These are phyloP conservation scores for Alternaria atra DNA, from an alignment of 2,329 filamentous ascomycete genomes.

Conservation along the genomic window DNA sequence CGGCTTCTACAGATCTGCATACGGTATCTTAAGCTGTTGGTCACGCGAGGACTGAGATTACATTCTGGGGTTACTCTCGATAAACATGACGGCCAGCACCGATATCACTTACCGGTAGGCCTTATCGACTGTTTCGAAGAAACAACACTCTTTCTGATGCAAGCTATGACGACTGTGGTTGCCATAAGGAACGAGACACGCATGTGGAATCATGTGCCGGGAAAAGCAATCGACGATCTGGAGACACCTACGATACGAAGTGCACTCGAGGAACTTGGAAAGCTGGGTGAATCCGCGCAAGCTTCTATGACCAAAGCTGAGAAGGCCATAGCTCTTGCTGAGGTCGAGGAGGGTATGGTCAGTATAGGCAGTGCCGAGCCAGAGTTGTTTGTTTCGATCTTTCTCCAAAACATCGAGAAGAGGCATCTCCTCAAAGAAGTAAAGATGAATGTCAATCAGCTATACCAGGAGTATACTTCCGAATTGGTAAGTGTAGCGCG, in stretches of 20 bases:
- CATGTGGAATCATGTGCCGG: background rate
- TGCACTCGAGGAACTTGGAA: slow-evolving; percentile 4
- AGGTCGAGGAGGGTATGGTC: background rate
- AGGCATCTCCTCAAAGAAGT: background rate
- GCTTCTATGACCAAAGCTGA: slow-evolving; percentile 15
- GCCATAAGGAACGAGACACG: background rate
- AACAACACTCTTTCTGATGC: slow-evolving; percentile 12
- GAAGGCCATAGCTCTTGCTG: slow-evolving; percentile 11
- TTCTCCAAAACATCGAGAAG: slow-evolving; percentile 6
- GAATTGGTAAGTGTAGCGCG: slow-evolving; percentile 9
- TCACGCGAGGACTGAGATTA: slow-evolving; percentile 9
- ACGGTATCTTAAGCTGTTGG: background rate
- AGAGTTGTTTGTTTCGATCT: slow-evolving; percentile 3
- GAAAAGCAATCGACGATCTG: background rate
- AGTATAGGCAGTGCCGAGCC: slow-evolving; percentile 6
- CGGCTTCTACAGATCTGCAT: slow-evolving; percentile 6
- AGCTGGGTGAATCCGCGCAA: slow-evolving; percentile 9
- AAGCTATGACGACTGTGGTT: slow-evolving; percentile 4
- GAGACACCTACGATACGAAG: background rate
- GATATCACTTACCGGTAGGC: slow-evolving; percentile 9
- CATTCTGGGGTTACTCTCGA: background rate
- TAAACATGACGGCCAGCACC: background rate
- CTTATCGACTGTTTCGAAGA: slow-evolving; percentile 18
- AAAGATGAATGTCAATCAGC: slow-evolving; percentile 10
- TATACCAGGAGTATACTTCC: slow-evolving; percentile 9